phyloP scores from a whole-genome alignment of 2,329 filamentous ascomycete species.

The Pseudocercospora crystallina region DNA sequence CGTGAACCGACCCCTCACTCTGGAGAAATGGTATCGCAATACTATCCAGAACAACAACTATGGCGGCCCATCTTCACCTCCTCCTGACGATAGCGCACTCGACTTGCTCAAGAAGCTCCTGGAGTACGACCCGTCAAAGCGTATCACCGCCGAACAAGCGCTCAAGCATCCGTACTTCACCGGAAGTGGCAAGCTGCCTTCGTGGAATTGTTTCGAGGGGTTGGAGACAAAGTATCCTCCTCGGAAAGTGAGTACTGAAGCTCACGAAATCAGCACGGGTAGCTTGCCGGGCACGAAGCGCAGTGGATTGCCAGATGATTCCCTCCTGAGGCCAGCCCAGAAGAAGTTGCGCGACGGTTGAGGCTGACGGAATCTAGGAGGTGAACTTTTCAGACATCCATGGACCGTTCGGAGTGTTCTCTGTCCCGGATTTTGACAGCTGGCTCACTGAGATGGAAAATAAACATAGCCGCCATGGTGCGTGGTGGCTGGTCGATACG shows the following conservation, averaged over 20 bases:
- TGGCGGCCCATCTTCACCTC: constrained; percentile 34
- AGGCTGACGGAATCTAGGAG: constrained; percentile 3
- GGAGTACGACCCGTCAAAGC: constrained; percentile 88
- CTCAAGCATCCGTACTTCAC: constrained; percentile 89
- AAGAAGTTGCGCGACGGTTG: constrained; percentile 55
- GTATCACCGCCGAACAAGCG: constrained; percentile 82
- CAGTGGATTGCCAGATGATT: constrained; percentile 80
- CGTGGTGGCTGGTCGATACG: too few relatives aligned
- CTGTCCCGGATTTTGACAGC: too few relatives aligned
- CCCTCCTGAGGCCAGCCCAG: constrained; percentile 54
- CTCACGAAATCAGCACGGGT: constrained; percentile 90
- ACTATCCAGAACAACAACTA: constrained; percentile 51
- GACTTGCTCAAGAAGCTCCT: constrained; percentile 78
- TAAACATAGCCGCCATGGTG: too few relatives aligned
- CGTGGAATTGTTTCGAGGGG: constrained; percentile 85
- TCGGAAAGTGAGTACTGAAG: constrained; percentile 85
- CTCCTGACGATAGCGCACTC: constrained; percentile 65
- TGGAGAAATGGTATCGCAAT: constrained; percentile 67
- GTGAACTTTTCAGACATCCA: too few relatives aligned
- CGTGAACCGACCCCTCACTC: constrained; percentile 54
- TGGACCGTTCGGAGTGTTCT: too few relatives aligned
- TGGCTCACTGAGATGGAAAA: too few relatives aligned
- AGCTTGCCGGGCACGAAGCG: constrained; percentile 90
- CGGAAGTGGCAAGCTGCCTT: constrained; percentile 49
- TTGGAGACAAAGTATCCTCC: constrained; percentile 86